These are phyloP conservation scores for Metschnikowia henanensis DNA, from an alignment of 805 yeast species.

Conservation along the genomic window DNA sequence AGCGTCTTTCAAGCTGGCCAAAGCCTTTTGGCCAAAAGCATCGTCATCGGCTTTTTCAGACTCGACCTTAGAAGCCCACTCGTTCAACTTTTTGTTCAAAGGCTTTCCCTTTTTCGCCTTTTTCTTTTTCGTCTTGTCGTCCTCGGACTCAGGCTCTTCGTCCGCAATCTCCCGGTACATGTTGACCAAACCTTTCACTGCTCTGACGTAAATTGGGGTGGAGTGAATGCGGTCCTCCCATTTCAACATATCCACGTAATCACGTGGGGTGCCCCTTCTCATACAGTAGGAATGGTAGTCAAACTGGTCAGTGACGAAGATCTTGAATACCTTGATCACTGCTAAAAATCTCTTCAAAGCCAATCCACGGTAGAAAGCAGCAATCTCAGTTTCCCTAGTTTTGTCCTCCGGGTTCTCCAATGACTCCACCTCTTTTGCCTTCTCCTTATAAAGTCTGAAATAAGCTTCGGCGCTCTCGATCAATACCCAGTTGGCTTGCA, in stretches of 20 bases:
- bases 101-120: conserved; percentile 59
- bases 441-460: conserved; percentile 49
- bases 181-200: conserved; percentile 60
- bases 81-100: conserved; percentile 51
- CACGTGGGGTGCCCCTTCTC: conserved; percentile 87
- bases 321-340: conserved; percentile 64
- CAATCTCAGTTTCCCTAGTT: conserved; percentile 37
- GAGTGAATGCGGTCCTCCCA: conserved; percentile 82
- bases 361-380: conserved; percentile 57
- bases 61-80: conserved; percentile 47
- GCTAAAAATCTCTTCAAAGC: conserved; percentile 78
- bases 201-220: conserved; percentile 72
- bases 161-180: conserved; percentile 48
- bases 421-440: conserved; percentile 19
- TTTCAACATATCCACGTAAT: conserved; percentile 69
- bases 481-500: conserved; percentile 93
- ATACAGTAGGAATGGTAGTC: conserved; percentile 94
- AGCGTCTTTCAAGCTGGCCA: conserved; percentile 26
- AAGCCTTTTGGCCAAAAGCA: conserved; percentile 53
- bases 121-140: conserved; percentile 33
- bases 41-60: conserved; percentile 53
- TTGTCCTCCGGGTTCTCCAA: conserved; percentile 26
- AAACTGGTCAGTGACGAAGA: conserved; percentile 78
- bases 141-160: conserved; percentile 22
- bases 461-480: conserved; percentile 85